Evolutionary conservation across 2,329 filamentous ascomycete species (phyloP).

Genomic region (Paramyrothecium sp.): DNA sequence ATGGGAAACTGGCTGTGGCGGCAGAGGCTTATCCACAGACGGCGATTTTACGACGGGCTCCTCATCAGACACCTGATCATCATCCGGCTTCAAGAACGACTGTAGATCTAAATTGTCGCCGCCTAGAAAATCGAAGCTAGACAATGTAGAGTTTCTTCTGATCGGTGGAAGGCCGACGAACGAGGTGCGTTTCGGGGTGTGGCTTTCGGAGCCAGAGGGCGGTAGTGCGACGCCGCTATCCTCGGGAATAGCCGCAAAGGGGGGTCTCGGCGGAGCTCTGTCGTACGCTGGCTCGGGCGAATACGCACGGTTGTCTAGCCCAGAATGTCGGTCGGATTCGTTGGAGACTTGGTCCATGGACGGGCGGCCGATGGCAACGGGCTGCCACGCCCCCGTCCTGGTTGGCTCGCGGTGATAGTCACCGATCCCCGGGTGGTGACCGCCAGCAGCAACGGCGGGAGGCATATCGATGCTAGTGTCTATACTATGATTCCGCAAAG

Average conservation of each 20-base stretch:
- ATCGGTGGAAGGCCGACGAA: constrained; percentile 60
- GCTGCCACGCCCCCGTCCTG: background rate
- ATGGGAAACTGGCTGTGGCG: background rate
- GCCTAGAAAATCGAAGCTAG: constrained; percentile 48
- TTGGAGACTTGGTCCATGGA: background rate
- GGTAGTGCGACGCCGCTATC: constrained; percentile 5
- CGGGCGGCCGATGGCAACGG: background rate
- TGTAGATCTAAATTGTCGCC: constrained; percentile 13
- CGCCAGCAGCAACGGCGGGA: no score
- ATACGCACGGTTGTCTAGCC: background rate
- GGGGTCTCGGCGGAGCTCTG: background rate
- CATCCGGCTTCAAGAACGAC: background rate
- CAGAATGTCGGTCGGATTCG: background rate
- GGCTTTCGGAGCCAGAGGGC: constrained; percentile 8
- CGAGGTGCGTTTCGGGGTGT: constrained; percentile 42
- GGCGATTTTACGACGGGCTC: background rate
- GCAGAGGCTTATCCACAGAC: background rate
- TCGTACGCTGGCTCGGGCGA: constrained; percentile 1
- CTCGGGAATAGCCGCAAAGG: constrained; percentile 2
- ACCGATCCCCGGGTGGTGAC: background rate
- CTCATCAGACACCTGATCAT: constrained; percentile 29
- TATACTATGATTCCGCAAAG: background rate
- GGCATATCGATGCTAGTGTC: no score
- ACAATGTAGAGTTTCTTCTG: constrained; percentile 40
- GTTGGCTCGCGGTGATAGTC: background rate